A percentile compares a stretch with the other conserved stretches of the same genome.
phyloP scores from a whole-genome alignment of 1,284 basidiomycete genomes.

The Agaricales sp. region DNA sequence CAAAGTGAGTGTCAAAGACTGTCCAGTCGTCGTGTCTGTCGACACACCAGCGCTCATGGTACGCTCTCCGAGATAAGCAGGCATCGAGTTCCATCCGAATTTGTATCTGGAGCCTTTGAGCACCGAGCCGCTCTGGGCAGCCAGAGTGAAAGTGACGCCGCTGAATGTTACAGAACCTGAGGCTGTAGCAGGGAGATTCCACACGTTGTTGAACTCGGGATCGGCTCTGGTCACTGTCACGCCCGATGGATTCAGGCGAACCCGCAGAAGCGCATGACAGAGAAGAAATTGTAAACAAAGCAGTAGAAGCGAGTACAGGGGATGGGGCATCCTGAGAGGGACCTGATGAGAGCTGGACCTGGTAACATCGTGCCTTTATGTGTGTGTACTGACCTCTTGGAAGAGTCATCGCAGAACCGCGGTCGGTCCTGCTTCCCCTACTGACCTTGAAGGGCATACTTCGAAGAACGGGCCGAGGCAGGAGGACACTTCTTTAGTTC shows the following conservation, averaged over 20 bases:
- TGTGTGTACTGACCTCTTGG: no score
- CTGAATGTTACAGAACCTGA: not conserved
- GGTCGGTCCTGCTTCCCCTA: no score
- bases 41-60: conserved; percentile 1
- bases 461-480: no score
- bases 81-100: not conserved
- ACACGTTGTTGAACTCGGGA: not conserved
- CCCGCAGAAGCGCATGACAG: not conserved
- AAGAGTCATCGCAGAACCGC: no score
- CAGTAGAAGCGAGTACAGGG: no score
- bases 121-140: not conserved
- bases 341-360: no score
- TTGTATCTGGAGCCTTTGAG: conserved; percentile 2
- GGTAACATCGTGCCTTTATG: no score
- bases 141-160: not conserved
- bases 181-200: not conserved
- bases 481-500: no score
- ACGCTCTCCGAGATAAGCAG: not conserved
- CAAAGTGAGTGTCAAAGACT: not conserved
- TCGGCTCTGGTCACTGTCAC: not conserved
- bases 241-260: not conserved
- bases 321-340: no score
- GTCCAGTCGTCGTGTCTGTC: not conserved
- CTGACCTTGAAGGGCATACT: no score
- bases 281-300: no score